Evolutionary conservation across 352 stramenopile species (phyloP).

Genomic region (Aphanomyces stellatus): DNA sequence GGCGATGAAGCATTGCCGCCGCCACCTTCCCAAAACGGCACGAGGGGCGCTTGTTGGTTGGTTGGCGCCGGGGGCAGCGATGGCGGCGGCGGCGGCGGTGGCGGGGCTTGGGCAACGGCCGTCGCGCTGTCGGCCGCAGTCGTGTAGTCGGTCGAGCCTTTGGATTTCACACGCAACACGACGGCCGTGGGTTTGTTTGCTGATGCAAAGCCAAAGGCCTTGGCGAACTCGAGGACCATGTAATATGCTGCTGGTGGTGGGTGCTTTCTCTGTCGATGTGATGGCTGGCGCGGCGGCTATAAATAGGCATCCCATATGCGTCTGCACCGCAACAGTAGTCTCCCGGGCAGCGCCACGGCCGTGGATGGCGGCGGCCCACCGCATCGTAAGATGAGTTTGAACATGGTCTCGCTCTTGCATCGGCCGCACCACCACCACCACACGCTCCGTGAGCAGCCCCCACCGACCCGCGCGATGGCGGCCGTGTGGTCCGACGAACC

Average conservation of each 20-base stretch:
- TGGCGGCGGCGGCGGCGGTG: not conserved
- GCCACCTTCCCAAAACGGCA: slow-evolving; percentile 2
- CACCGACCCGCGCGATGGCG: not conserved
- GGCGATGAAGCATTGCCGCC: not conserved
- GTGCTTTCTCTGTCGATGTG: too few relatives aligned
- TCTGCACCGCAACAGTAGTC: too few relatives aligned
- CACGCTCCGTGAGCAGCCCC: too few relatives aligned
- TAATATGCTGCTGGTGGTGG: too few relatives aligned
- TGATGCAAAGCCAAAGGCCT: not conserved
- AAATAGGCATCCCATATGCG: too few relatives aligned
- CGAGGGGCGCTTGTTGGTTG: not conserved
- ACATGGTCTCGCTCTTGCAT: too few relatives aligned
- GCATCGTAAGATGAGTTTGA: too few relatives aligned
- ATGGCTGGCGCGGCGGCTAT: too few relatives aligned
- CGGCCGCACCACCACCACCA: too few relatives aligned
- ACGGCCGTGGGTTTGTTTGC: not conserved
- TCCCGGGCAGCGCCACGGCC: too few relatives aligned
- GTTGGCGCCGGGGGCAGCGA: not conserved
- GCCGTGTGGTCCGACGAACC: not conserved
- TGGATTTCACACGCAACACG: not conserved
- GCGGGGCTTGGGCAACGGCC: not conserved
- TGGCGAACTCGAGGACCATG: not conserved
- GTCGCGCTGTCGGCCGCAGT: not conserved
- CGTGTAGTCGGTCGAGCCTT: not conserved
- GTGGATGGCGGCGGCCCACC: too few relatives aligned